These are phyloP conservation scores for Rubus idaeus DNA, from an alignment of 306 rosid genomes.

Conservation along the genomic window DNA sequence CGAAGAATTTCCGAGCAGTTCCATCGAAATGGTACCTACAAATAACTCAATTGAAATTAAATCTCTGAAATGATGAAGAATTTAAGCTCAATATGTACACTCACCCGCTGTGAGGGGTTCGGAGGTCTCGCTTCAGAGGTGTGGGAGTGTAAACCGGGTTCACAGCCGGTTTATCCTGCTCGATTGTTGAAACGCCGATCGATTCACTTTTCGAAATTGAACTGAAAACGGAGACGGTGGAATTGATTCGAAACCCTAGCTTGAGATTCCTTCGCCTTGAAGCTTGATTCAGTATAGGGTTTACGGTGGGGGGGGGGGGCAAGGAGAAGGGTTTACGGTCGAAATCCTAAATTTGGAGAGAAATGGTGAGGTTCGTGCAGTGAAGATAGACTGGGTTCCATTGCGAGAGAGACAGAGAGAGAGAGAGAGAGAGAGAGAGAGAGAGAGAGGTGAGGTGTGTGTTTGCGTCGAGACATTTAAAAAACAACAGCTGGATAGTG, in stretches of 20 bases:
- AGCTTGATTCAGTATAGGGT: slow-evolving; percentile 22
- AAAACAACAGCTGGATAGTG: neutral
- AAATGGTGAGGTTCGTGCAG: slow-evolving; percentile 30
- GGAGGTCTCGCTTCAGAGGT: slow-evolving; percentile 66
- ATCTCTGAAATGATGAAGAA: neutral
- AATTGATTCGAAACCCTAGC: slow-evolving; percentile 23
- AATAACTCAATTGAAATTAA: neutral
- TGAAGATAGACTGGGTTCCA: slow-evolving; percentile 38
- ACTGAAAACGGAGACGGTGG: slow-evolving; percentile 12
- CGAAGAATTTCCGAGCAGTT: slow-evolving; percentile 66
- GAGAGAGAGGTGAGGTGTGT: neutral
- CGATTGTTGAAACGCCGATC: neutral
- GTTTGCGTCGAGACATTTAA: neutral
- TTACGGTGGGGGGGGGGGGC: too few species aligned
- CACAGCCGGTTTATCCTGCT: slow-evolving; percentile 23
- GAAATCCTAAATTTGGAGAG: slow-evolving; percentile 21
- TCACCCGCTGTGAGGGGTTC: slow-evolving; percentile 98
- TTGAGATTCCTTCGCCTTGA: slow-evolving; percentile 17
- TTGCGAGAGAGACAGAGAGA: slow-evolving; percentile 9
- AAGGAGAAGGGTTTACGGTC: slow-evolving; percentile 10
- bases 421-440: slow-evolving; percentile 2
- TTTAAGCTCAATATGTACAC: neutral
- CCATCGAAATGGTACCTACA: slow-evolving; percentile 90
- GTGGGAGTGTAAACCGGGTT: slow-evolving; percentile 59
- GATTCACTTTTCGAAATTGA: neutral